A percentile compares a stretch with the other conserved stretches of the same genome.
Conservation (phyloP, 208 protist genomes). For the Willaertia magna region DNA sequence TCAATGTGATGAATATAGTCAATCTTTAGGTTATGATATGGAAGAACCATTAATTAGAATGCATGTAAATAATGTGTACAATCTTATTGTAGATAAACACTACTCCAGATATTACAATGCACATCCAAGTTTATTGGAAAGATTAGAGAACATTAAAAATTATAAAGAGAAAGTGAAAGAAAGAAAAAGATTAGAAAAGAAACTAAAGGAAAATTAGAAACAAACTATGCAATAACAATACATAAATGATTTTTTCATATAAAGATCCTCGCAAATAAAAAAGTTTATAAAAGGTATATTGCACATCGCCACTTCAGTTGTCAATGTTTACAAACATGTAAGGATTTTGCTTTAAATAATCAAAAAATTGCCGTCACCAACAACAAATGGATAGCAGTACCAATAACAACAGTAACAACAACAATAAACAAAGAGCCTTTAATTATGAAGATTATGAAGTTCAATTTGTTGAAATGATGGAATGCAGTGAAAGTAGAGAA, state of each 20-base stretch:
- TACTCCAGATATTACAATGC: conserved; percentile 13
- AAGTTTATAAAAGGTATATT: no score
- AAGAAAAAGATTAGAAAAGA: not conserved
- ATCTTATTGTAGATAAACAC: conserved; percentile 8
- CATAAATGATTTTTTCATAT: no score
- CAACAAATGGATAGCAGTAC: no score
- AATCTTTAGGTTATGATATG: not conserved
- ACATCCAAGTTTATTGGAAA: not conserved
- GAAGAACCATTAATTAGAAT: not conserved
- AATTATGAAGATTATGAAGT: not conserved
- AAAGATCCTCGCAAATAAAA: no score
- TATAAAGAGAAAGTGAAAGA: not conserved
- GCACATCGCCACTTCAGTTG: no score
- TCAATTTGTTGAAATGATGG: not conserved
- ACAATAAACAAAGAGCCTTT: not conserved
- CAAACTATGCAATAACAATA: no score
- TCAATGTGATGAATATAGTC: not conserved
- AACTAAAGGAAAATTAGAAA: no score
- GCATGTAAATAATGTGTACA: conserved; percentile 7
- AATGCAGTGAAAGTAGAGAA: not conserved
- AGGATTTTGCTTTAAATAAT: no score
- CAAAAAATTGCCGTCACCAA: no score
- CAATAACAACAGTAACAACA: no score
- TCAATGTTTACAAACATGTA: no score
- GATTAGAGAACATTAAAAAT: not conserved